Percentiles rank a stretch among this genome's conserved stretches.
Conservation (phyloP, 1,284 basidiomycete species). For the Cryptococcus amylolentus region DNA sequence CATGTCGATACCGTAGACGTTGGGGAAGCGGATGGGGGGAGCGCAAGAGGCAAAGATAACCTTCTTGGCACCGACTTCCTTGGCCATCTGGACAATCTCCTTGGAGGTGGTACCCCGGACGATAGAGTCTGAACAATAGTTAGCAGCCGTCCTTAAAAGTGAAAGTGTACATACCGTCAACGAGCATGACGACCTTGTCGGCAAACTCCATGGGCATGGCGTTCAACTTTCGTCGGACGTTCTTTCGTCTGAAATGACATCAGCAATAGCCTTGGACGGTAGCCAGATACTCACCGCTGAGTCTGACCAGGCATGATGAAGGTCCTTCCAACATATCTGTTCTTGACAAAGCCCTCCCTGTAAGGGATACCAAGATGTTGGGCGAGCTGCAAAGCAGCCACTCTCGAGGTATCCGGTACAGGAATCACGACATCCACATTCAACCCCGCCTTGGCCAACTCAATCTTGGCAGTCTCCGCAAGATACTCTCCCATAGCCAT, state of each 20-base stretch:
- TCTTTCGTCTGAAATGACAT: conserved; percentile 66
- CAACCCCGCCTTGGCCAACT: conserved; percentile 66
- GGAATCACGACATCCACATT: conserved; percentile 94
- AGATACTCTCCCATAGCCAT: conserved; percentile 99
- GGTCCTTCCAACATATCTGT: conserved; percentile 95
- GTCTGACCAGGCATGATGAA: conserved; percentile 99
- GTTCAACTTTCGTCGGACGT: conserved; percentile 92
- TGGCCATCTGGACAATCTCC: conserved; percentile 99
- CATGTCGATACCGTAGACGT: conserved; percentile 99
- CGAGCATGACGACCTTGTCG: conserved; percentile 87
- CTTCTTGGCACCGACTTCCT: conserved; percentile 96
- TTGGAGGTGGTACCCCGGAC: conserved; percentile 98
- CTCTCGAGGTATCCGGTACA: conserved; percentile 94
- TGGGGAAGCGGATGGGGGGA: conserved; percentile 88
- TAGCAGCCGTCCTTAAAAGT: conserved; percentile 1
- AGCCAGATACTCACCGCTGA: conserved; percentile 49
- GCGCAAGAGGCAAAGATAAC: conserved; percentile 97
- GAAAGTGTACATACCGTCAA: conserved; percentile 67
- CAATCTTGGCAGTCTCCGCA: conserved; percentile 76
- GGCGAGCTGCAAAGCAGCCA: conserved; percentile 91
- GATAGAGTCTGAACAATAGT: conserved; percentile 71
- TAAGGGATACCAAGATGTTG: conserved; percentile 89
- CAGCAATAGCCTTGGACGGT: neutral
- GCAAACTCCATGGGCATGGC: conserved; percentile 99
- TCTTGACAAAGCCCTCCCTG: conserved; percentile 98